Base-by-base conservation (phyloP, 129 eudicot species). In the Pittosporum tobira region DNA sequence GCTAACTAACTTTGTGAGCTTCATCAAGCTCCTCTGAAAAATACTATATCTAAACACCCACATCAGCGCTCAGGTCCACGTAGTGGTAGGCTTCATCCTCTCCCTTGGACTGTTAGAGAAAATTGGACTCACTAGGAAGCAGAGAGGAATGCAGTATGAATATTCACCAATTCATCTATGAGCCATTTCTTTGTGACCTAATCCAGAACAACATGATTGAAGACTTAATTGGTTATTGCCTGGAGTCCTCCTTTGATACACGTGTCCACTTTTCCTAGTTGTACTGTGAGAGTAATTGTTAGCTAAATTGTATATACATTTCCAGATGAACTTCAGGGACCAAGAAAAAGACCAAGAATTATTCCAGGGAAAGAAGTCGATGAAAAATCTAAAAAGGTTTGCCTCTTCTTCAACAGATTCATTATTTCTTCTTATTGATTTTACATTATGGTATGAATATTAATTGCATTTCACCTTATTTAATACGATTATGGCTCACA, bases 311-410 rank as follows among this genome's bases (percentile, higher is more conserved):
- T 36, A 28, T 54, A 44, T 19, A 37, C 58, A 23, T 62, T 30
- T 28, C 42, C 78, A 86, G 95, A 78, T 63, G 83, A 91, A 75
- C 53, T 70, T 68, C 74, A 74, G 61, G 78, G 90, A 57, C 99
- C 99, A 28, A 68, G 50, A 23, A 93, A 79, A 78, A 83, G 84
- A 73, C 96, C 99, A 44, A 76, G 77, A 72, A 64, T 87, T 42
- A 51, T 74, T 58, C 99, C 83, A n/a, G 83, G 79, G 12, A 61
- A 65, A 57, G 96, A 76, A 62, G 57, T 87, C 20, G 84, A 84
- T 72, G 99, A 93, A 65, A 87, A 87, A 69, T 87, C 99, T 34
- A 81, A 68, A 58, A 72, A 93, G 94, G 96, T 87, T 30, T 24
- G 48, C 44, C 28, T 48, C 25, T 51, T 57, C 34, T 30, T 40